Evolutionary conservation across 441 rosid genomes (phyloP).

Genomic region (Eruca vesicaria): DNA sequence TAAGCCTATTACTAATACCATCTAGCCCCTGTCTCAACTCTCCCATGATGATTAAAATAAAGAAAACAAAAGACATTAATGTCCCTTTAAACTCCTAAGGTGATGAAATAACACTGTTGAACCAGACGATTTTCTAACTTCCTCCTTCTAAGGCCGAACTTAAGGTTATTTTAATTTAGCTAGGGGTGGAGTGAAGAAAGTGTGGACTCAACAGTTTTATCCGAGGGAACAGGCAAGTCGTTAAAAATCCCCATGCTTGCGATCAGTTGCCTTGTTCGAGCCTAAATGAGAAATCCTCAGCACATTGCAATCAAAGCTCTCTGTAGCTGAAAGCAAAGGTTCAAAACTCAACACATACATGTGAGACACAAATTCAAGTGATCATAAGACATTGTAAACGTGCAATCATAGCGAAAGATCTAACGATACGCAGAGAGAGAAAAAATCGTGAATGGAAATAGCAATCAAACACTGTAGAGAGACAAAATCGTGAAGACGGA

Average conservation of each 20-base stretch:
- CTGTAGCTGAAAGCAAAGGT: slow-evolving; percentile 27
- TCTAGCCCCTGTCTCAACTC: neutral
- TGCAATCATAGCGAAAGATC: slow-evolving; percentile 22
- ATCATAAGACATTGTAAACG: too few relatives aligned
- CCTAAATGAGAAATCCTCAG: slow-evolving; percentile 28
- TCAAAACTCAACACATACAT: neutral
- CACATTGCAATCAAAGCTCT: slow-evolving; percentile 36
- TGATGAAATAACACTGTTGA: too few relatives aligned
- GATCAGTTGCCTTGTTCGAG: slow-evolving; percentile 16
- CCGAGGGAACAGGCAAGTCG: slow-evolving; percentile 92
- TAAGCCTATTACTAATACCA: too few relatives aligned
- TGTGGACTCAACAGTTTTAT: slow-evolving; percentile 64
- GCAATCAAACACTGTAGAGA: slow-evolving; percentile 23
- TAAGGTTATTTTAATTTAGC: too few relatives aligned
- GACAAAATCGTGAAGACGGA: neutral
- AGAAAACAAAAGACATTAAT: too few relatives aligned
- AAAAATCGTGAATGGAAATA: neutral
- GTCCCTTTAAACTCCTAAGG: too few relatives aligned
- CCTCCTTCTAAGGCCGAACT: slow-evolving; percentile 5
- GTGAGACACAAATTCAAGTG: too few relatives aligned
- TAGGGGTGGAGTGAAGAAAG: neutral
- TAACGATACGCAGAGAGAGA: slow-evolving; percentile 15
- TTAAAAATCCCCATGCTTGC: slow-evolving; percentile 65
- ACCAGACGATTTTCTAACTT: neutral
- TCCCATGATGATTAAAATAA: too few relatives aligned